Conservation (phyloP, 2,329 filamentous ascomycete species). For the Colletotrichum kahawae region DNA sequence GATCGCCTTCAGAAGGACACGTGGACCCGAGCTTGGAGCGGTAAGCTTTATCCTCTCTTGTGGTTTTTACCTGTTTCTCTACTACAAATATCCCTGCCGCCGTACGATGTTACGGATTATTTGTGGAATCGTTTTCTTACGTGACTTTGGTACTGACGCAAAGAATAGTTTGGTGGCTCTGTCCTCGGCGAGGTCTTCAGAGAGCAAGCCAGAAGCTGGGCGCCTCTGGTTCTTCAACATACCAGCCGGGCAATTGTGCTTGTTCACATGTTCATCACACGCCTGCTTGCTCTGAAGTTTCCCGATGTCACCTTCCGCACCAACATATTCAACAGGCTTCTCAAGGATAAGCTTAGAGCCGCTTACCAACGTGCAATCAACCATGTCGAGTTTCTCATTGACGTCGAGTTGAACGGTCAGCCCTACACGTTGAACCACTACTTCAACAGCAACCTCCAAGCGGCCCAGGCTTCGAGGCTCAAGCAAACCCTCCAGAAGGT, state of each 20-base stretch:
- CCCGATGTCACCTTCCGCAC: slow-evolving; percentile 45
- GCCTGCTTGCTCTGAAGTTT: slow-evolving; percentile 47
- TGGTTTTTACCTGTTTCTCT: background rate
- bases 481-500: background rate
- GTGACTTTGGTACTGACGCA: background rate
- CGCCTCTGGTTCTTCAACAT: slow-evolving; percentile 49
- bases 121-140: background rate
- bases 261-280: slow-evolving; percentile 57
- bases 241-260: slow-evolving; percentile 54
- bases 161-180: slow-evolving; percentile 36
- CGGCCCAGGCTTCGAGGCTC: slow-evolving; percentile 21
- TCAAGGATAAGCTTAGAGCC: slow-evolving; percentile 49
- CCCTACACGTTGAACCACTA: slow-evolving; percentile 58
- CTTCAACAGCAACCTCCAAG: slow-evolving; percentile 48
- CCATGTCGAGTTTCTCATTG: slow-evolving; percentile 55
- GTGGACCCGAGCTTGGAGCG: slow-evolving; percentile 61
- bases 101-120: background rate
- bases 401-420: slow-evolving; percentile 50
- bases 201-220: slow-evolving; percentile 61
- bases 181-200: slow-evolving; percentile 53
- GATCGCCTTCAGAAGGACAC: slow-evolving; percentile 41
- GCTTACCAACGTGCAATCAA: slow-evolving; percentile 53
- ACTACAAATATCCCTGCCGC: background rate
- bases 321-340: slow-evolving; percentile 43
- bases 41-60: slow-evolving; percentile 27